A percentile compares a stretch with the other conserved stretches of the same genome.
Evolutionary conservation across 148 eudicot species (phyloP).

Genomic region (Cornus florida): DNA sequence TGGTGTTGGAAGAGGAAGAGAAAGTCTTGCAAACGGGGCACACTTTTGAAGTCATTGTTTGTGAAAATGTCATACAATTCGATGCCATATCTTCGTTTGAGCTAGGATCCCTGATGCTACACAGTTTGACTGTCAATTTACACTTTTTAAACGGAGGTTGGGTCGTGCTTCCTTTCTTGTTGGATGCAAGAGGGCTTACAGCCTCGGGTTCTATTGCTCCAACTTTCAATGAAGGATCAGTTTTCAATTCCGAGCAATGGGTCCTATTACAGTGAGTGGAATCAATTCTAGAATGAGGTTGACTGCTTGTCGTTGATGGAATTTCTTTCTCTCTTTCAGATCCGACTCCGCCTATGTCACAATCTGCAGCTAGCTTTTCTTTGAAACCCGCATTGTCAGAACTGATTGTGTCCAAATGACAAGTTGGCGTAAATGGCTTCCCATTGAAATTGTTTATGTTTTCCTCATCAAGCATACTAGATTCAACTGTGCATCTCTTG

Average conservation of each 20-base stretch:
- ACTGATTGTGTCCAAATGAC: constrained; percentile 16
- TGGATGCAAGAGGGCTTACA: constrained; percentile 24
- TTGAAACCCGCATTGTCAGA: constrained; percentile 16
- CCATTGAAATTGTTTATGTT: constrained; percentile 24
- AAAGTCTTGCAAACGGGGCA: constrained; percentile 90
- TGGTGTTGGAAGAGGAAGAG: constrained; percentile 86
- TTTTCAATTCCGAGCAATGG: constrained; percentile 15
- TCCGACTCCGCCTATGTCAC: constrained; percentile 25
- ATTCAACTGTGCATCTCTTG: constrained; percentile 33
- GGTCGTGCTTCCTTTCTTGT: constrained; percentile 23
- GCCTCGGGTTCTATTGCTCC: constrained; percentile 31
- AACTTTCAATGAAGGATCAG: constrained; percentile 29
- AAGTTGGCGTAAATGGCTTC: constrained; percentile 20
- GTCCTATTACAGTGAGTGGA: constrained; percentile 37
- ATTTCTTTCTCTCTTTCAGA: constrained; percentile 40
- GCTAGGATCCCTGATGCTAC: constrained; percentile 31
- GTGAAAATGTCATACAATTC: constrained; percentile 35
- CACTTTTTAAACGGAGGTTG: constrained; percentile 50
- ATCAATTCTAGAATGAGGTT: constrained; percentile 40
- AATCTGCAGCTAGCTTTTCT: constrained; percentile 27
- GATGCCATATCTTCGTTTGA: constrained; percentile 42
- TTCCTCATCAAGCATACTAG: constrained; percentile 30
- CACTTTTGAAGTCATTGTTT: constrained; percentile 61
- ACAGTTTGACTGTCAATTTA: constrained; percentile 45
- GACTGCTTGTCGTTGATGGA: constrained; percentile 26